Base-by-base conservation (phyloP, 2,329 filamentous ascomycete species). In the Huntiella savannae region DNA sequence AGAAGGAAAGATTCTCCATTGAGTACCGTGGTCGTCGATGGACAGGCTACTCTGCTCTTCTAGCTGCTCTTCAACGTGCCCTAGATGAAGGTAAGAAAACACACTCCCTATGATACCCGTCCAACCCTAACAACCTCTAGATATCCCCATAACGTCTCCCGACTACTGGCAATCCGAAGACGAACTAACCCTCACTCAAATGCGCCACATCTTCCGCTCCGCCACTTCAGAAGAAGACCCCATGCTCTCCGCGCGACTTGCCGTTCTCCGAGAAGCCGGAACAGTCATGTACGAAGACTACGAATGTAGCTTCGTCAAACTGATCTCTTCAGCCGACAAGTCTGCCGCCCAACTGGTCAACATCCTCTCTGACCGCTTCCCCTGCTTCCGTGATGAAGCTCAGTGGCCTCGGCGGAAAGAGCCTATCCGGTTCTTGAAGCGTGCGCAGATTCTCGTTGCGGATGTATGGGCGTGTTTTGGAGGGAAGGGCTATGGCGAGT, bases 391-490 rank as follows among this genome's bases (percentile, higher is more conserved):
- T 16, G 91, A 98, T 56, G 81, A 87, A 57, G 74, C 77, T 48
- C 62, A 58, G 3, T 94, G 86, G 57, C 77, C 88, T 45, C 77
- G 77, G 7, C 77, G 78, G 39, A 71, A 69, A 48, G 71, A 69
- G 52, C 71, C 67, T 5, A 77, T 98, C 2, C 79, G 85, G 11
- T 73, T 98, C 51, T 76, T 94, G 58, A 98, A 98, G 63, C 77
- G 92, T 8, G 87, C 91, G 1, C 91, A 98, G 62, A 98, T 98
- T 50, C 72, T 96, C 15, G 87, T 93, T 2, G 92, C 92, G 16
- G 91, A 98, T 60, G 60, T 96, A 1, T 98, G 92, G 92, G 92
- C 91, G 4, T 92, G 86, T 52, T 96, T 96, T 59, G 75, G 88
- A 45, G 86, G 85, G 40, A 68, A 79, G 53, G 69, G 73, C 19